Base-by-base conservation (phyloP, 257 asterid species). In the Capsicum baccatum region DNA sequence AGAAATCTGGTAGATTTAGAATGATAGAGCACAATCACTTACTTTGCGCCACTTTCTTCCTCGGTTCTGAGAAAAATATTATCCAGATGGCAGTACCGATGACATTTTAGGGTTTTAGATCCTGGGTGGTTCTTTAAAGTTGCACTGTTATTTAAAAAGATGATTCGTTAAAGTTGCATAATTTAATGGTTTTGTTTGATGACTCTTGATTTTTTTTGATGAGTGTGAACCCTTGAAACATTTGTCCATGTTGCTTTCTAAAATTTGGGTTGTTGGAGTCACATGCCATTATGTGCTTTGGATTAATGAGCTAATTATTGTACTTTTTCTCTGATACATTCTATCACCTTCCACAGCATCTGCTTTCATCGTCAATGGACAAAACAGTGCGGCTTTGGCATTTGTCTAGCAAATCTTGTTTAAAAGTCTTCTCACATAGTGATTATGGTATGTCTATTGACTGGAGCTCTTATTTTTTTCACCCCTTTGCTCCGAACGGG, bases 321-420 rank as follows among this genome's bases (percentile, higher is more conserved):
- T 11, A 19, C 59, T 33, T 15, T 84, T 47, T 9, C 37, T 56
- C 47, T 54, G 64, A 52, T 50, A 79, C 82, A 71, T 57, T 52
- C 21, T 50, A 70, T 86, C 82, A 15, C 50, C 84, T 83, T 87
- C 83, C 92, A 67, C 83, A 95, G 99, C 92, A 91, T 87, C 86
- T 95, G 89, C 95, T 95, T 71, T 95, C 99, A 74, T 93, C 99
- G 81, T 95, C 99, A 42, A 95, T 95, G 99, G 99, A 95, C 89
- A 94, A 94, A 88, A 94, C 99, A n/a, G 99, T 95, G 88, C 95
- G 99, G 76, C 94, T 95, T 37, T 95, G 99, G 98, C 95, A 95
- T 87, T 83, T 95, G 89, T 92, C 95, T 83, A 91, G 94, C 90
- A 92, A 89, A 88, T 83, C 93, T 88, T 95, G 99, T 89, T 88